Evolutionary conservation across 2,329 filamentous ascomycete species (phyloP).

Genomic region (Didymella lethalis): DNA sequence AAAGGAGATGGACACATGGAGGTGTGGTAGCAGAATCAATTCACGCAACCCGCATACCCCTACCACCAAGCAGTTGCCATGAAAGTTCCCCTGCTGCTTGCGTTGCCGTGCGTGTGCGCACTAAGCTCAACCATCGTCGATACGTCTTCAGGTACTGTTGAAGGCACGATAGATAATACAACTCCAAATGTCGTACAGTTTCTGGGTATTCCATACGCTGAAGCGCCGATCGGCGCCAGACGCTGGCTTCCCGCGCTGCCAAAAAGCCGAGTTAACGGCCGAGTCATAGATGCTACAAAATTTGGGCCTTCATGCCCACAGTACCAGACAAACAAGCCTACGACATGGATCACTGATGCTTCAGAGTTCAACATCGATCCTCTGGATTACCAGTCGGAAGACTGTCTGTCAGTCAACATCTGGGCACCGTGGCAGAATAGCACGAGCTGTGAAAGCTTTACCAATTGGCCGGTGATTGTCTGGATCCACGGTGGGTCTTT

Average conservation of each 20-base stretch:
- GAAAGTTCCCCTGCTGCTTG: background rate
- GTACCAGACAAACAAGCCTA: constrained; percentile 25
- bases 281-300: constrained; percentile 34
- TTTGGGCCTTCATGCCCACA: constrained; percentile 43
- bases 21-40: background rate
- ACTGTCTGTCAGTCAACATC: constrained; percentile 58
- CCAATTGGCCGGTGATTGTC: constrained; percentile 54
- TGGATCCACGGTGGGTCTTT: constrained; percentile 61
- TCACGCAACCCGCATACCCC: background rate
- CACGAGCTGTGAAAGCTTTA: constrained; percentile 13
- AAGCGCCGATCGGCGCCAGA: background rate
- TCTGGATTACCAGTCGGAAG: constrained; percentile 45
- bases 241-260: constrained; percentile 4
- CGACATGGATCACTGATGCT: constrained; percentile 34
- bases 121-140: constrained; percentile 24
- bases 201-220: background rate
- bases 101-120: constrained; percentile 19
- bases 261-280: background rate
- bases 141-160: constrained; percentile 38
- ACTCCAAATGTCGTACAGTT: constrained; percentile 41
- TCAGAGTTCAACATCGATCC: constrained; percentile 34
- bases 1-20: background rate
- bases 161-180: constrained; percentile 43
- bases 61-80: background rate
- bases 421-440: constrained; percentile 50